phyloP scores from a whole-genome alignment of 2,329 filamentous ascomycete species.

The Aureobasidium melanogenum region DNA sequence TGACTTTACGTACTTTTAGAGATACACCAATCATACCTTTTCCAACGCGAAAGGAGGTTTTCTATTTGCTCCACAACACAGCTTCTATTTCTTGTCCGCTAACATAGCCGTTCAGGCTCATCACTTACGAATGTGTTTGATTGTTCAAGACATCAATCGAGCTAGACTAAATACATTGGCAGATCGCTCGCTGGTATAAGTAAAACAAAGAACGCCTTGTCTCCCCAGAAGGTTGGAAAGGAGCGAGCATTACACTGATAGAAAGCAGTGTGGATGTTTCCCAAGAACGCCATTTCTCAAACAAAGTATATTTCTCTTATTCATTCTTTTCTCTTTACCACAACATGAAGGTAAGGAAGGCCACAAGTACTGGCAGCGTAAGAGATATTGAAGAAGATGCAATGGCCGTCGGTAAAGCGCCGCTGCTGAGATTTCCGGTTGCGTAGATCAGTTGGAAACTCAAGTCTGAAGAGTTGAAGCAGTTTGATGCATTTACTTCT shows the following conservation, averaged over 20 bases:
- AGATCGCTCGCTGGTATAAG: background rate
- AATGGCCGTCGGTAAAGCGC: background rate
- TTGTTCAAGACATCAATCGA: background rate
- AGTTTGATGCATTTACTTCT: conserved; percentile 72
- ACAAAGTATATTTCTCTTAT: background rate
- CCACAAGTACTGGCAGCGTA: background rate
- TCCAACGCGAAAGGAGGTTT: background rate
- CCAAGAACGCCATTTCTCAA: background rate
- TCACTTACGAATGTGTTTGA: background rate
- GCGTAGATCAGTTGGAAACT: conserved; percentile 71
- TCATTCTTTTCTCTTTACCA: background rate
- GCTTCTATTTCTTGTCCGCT: background rate
- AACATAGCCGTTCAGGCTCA: no score
- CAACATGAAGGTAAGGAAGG: background rate
- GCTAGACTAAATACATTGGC: background rate
- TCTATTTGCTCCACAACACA: background rate
- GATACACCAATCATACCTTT: conserved; percentile 10
- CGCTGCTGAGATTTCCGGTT: conserved; percentile 23
- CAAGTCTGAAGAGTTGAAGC: conserved; percentile 75
- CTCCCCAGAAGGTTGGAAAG: background rate
- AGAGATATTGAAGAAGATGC: background rate
- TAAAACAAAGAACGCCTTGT: background rate
- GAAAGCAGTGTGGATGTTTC: background rate
- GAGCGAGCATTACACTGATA: background rate
- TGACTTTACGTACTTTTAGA: background rate